phyloP scores from a whole-genome alignment of 108 stramenopile genomes.

The Cyclotella atomus region DNA sequence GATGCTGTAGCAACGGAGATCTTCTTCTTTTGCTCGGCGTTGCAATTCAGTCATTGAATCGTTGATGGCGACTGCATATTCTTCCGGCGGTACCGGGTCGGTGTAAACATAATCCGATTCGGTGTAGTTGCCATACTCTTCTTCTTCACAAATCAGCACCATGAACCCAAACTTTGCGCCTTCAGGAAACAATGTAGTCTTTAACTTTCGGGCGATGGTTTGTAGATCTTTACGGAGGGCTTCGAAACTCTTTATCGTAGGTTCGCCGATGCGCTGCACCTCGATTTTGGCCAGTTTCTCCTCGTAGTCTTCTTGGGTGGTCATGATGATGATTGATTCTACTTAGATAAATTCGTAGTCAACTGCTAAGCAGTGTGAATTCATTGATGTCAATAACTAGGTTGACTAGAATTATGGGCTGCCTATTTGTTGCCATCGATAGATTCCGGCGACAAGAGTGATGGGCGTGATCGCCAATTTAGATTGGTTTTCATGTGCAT shows the following conservation, averaged over 20 bases:
- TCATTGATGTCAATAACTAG: background rate
- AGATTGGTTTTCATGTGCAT: too few species aligned
- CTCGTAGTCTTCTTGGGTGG: background rate
- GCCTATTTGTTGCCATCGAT: too few species aligned
- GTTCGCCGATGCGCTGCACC: background rate
- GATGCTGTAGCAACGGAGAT: background rate
- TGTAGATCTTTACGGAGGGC: background rate
- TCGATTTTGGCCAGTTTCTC: background rate
- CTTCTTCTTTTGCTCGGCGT: background rate
- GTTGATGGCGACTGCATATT: background rate
- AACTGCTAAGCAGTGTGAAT: background rate
- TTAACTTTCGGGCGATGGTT: background rate
- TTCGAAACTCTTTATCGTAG: background rate
- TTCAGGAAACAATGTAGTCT: background rate
- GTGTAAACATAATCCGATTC: background rate
- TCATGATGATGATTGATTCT: background rate
- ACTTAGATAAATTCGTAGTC: background rate
- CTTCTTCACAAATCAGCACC: background rate
- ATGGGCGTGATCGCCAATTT: too few species aligned
- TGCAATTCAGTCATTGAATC: background rate
- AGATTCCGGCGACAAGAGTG: too few species aligned
- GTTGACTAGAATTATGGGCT: background rate
- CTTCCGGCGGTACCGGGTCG: background rate
- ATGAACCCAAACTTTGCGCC: background rate
- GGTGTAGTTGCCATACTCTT: background rate